These are phyloP conservation scores for Coccomyxa sp. DNA, from an alignment of 139 green algal genomes.

Conservation along the genomic window DNA sequence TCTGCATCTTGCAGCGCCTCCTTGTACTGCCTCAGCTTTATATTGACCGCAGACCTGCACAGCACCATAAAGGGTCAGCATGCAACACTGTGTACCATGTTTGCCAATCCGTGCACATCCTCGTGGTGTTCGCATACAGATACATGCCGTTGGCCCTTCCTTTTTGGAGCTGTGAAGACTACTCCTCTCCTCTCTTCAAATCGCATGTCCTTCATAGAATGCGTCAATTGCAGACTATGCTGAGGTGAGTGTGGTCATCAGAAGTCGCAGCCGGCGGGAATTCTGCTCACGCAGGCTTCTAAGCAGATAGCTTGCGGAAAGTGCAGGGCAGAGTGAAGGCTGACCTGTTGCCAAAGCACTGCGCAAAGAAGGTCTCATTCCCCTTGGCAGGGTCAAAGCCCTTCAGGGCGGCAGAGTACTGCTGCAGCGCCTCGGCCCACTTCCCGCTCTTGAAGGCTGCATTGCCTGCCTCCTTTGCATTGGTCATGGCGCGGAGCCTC, in stretches of 20 bases:
- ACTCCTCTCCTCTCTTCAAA: too few relatives aligned
- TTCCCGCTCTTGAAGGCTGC: constrained; percentile 26
- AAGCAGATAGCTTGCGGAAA: too few relatives aligned
- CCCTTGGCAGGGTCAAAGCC: neutral
- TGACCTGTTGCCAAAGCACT: constrained; percentile 32
- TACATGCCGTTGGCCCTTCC: neutral
- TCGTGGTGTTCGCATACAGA: neutral
- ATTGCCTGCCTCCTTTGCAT: constrained; percentile 42
- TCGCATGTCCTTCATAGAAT: too few relatives aligned
- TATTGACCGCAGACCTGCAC: constrained; percentile 18
- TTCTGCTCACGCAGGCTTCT: too few relatives aligned
- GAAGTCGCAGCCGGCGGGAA: too few relatives aligned
- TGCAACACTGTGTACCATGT: neutral
- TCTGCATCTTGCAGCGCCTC: constrained; percentile 35
- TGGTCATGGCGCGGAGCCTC: constrained; percentile 20
- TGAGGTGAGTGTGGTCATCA: too few relatives aligned
- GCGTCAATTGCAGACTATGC: too few relatives aligned
- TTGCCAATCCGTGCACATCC: too few relatives aligned
- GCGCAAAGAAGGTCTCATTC: constrained; percentile 28
- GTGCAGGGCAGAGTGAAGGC: too few relatives aligned
- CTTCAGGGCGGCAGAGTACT: constrained; percentile 31
- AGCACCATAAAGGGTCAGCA: too few relatives aligned
- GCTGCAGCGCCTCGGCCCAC: constrained; percentile 30
- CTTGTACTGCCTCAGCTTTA: constrained; percentile 25
- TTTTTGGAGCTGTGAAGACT: neutral